Evolutionary conservation across 768 basidiomycete species (phyloP).

Genomic region (Suillus sp.): DNA sequence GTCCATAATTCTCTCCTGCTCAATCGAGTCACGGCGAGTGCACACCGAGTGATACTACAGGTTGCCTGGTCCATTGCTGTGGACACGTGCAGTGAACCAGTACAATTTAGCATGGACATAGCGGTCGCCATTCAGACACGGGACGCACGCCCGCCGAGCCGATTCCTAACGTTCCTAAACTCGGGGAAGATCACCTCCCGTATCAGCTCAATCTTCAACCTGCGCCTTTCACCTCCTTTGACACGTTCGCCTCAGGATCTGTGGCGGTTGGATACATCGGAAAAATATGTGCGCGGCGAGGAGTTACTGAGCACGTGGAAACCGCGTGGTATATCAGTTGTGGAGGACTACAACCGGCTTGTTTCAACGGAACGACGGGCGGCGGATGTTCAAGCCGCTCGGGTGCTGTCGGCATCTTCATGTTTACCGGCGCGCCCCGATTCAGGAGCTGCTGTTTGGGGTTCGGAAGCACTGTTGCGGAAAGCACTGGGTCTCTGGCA

Average conservation of each 20-base stretch:
- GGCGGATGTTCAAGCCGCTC: constrained; percentile 89
- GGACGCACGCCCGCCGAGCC: constrained; percentile 82
- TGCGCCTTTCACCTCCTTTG: constrained; percentile 79
- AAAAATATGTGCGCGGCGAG: constrained; percentile 94
- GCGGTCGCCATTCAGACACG: constrained; percentile 82
- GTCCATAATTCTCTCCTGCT: constrained; percentile 83
- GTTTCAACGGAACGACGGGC: constrained; percentile 70
- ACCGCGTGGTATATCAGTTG: constrained; percentile 83
- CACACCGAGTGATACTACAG: constrained; percentile 80
- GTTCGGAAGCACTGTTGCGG: constrained; percentile 61
- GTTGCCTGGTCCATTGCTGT: constrained; percentile 77
- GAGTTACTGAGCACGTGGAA: constrained; percentile 83
- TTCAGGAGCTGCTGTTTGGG: constrained; percentile 60
- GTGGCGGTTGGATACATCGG: constrained; percentile 93
- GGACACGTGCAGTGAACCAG: constrained; percentile 81
- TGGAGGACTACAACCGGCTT: constrained; percentile 83
- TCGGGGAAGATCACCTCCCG: constrained; percentile 77
- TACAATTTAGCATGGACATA: constrained; percentile 88
- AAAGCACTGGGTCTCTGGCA: constrained; percentile 82
- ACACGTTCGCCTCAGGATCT: constrained; percentile 87
- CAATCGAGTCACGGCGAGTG: constrained; percentile 78
- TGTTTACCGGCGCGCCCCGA: constrained; percentile 46
- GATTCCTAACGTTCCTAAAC: constrained; percentile 73
- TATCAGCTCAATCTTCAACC: constrained; percentile 81
- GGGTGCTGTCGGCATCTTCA: constrained; percentile 67